Evolutionary conservation across 2,329 filamentous ascomycete species (phyloP).

Genomic region (Fusarium nanum): DNA sequence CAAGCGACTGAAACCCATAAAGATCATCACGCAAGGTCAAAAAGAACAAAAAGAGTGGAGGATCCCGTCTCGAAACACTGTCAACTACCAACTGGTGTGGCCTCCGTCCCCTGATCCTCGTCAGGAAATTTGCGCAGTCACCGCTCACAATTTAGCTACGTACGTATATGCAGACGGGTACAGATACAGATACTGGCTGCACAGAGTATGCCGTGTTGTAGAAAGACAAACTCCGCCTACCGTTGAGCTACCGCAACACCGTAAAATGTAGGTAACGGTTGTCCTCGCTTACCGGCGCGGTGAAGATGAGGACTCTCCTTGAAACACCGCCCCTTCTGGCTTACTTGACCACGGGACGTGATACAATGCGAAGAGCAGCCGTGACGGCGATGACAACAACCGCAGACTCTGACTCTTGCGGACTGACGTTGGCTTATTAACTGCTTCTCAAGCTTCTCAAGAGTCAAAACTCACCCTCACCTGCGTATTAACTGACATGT

Average conservation of each 20-base stretch:
- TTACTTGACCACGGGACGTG: constrained; percentile 28
- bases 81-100: constrained; percentile 10
- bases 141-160: background rate
- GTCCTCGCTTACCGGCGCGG: constrained; percentile 23
- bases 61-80: constrained; percentile 15
- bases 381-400: constrained; percentile 16
- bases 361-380: background rate
- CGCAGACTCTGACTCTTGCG: background rate
- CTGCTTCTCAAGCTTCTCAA: constrained; percentile 6
- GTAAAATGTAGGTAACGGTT: constrained; percentile 10
- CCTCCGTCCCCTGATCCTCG: constrained; percentile 21
- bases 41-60: constrained; percentile 27
- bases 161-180: background rate
- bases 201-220: background rate
- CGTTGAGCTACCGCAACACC: constrained; percentile 19
- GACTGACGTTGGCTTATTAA: constrained; percentile 22
- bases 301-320: constrained; percentile 10
- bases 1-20: constrained; percentile 19
- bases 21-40: constrained; percentile 30
- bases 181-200: background rate
- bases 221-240: constrained; percentile 18
- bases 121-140: constrained; percentile 31
- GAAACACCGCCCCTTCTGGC: constrained; percentile 27
- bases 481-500: constrained; percentile 9
- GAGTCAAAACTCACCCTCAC: constrained; percentile 3